Evolutionary conservation across 129 eudicot genomes (phyloP).

Genomic region (Mikania micrantha): DNA sequence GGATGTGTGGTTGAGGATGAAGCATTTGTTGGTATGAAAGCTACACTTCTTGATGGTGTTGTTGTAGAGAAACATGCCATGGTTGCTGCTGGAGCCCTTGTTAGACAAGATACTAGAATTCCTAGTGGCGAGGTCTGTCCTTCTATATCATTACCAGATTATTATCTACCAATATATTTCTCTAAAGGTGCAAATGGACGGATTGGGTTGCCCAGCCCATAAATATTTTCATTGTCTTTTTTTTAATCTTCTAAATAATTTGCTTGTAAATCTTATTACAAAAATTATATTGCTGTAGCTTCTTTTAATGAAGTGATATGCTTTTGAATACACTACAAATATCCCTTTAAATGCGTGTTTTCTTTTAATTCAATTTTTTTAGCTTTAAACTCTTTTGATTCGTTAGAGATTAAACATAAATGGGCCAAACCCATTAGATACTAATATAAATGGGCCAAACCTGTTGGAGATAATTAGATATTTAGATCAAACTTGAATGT

Average conservation of each 20-base stretch:
- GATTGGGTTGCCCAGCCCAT: neutral
- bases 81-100: slow-evolving; percentile 81
- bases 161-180: neutral
- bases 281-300: neutral
- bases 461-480: neutral
- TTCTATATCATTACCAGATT: neutral
- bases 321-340: neutral
- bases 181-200: neutral
- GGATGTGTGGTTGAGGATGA: slow-evolving; percentile 72
- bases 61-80: slow-evolving; percentile 61
- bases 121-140: slow-evolving; percentile 57
- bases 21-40: slow-evolving; percentile 68
- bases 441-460: neutral
- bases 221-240: neutral
- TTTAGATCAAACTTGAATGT: neutral
- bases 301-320: neutral
- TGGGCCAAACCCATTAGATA: neutral
- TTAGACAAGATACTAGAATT: slow-evolving; percentile 54
- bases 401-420: neutral
- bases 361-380: neutral
- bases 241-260: neutral
- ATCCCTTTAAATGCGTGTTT: neutral
- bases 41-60: slow-evolving; percentile 64
- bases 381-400: neutral
- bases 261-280: neutral